phyloP scores from a whole-genome alignment of 106 monocot species.

The Dioscorea zingiberensis region DNA sequence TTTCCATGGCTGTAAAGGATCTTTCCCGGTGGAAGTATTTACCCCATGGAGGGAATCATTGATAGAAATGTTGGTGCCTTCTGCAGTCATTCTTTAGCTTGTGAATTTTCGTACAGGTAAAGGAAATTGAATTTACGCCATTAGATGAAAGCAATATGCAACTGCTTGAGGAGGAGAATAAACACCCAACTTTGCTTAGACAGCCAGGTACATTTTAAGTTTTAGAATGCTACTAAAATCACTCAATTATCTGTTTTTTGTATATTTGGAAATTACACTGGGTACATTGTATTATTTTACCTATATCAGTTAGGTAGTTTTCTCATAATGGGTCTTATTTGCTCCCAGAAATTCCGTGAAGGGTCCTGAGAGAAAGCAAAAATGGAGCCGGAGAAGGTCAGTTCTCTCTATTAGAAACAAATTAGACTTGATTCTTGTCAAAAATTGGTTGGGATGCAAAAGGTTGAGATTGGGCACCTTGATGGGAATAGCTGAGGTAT shows the following conservation, averaged over 20 bases:
- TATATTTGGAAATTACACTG: no score
- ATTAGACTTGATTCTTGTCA: constrained; percentile 35
- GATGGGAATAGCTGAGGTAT: constrained; percentile 65
- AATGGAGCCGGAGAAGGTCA: constrained; percentile 52
- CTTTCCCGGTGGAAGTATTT: no score
- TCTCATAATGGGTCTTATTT: constrained; percentile 1
- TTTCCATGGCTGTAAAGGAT: no score
- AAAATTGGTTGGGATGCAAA: constrained; percentile 44
- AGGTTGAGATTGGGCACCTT: constrained; percentile 43
- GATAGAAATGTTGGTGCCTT: background rate
- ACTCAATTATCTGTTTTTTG: background rate
- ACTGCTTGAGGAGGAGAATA: constrained; percentile 92
- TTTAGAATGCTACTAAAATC: background rate
- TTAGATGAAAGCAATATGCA: constrained; percentile 93
- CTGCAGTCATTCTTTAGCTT: background rate
- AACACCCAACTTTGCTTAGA: constrained; percentile 95
- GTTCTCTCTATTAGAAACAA: constrained; percentile 43
- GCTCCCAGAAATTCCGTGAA: constrained; percentile 64
- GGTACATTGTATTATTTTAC: background rate
- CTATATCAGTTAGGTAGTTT: background rate
- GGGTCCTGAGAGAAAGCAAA: constrained; percentile 57
- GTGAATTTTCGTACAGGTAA: constrained; percentile 25
- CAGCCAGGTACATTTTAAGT: constrained; percentile 54
- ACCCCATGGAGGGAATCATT: background rate
- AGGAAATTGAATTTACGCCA: constrained; percentile 89